Evolutionary conservation across 257 asterid genomes (phyloP).

Genomic region (Vinca minor): DNA sequence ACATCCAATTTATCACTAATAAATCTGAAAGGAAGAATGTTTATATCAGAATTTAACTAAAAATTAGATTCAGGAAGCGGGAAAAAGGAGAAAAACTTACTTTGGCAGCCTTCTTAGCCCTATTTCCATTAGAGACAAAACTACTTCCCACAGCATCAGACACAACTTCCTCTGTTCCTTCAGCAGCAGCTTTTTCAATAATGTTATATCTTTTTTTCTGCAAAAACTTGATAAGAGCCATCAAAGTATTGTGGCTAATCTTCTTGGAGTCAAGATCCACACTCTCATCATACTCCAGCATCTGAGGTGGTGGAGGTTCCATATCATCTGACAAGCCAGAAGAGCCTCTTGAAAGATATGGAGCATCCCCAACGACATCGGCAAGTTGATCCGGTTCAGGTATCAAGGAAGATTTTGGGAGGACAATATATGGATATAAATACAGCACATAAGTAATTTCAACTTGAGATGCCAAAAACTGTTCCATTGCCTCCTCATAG

Average conservation of each 20-base stretch:
- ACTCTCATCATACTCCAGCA: conserved; percentile 60
- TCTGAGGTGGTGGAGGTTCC: conserved; percentile 45
- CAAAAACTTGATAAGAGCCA: conserved; percentile 93
- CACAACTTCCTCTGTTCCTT: conserved; percentile 98
- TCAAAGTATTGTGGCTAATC: conserved; percentile 87
- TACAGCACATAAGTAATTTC: conserved; percentile 79
- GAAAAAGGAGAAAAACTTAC: conserved; percentile 30
- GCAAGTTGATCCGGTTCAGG: conserved; percentile 72
- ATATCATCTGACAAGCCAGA: conserved; percentile 78
- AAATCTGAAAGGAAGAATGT: not conserved
- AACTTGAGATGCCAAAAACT: conserved; percentile 87
- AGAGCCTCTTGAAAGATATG: conserved; percentile 76
- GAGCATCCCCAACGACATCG: conserved; percentile 61
- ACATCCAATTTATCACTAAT: no score
- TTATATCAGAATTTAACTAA: not conserved
- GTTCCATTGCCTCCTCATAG: conserved; percentile 98
- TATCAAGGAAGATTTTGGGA: conserved; percentile 74
- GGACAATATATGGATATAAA: conserved; percentile 68
- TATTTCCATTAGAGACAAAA: conserved; percentile 56
- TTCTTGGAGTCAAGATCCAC: conserved; percentile 75
- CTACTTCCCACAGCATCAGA: conserved; percentile 86
- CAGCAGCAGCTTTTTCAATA: conserved; percentile 91
- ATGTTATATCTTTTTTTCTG: conserved; percentile 71
- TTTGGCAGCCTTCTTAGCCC: conserved; percentile 56
- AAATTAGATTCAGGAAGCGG: not conserved